phyloP scores from a whole-genome alignment of 495 filamentous ascomycete genomes.

The Neurospora sp. region DNA sequence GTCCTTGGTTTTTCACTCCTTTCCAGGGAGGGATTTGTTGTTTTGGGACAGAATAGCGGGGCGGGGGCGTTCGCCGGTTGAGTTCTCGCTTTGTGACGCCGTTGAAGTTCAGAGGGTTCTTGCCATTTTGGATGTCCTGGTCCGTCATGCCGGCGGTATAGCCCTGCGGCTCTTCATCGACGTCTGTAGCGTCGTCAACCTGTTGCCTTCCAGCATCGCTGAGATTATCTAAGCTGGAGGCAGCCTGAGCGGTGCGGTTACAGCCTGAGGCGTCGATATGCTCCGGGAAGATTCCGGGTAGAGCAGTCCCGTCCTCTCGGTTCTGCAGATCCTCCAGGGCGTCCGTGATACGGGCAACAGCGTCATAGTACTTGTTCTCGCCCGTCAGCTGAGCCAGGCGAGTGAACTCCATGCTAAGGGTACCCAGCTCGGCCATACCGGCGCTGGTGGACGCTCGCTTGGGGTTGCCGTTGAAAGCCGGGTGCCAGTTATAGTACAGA shows the following conservation, averaged over 20 bases:
- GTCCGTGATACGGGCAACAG: conserved; percentile 83
- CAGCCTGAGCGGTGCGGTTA: conserved; percentile 31
- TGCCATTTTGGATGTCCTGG: background rate
- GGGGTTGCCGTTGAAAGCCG: conserved; percentile 51
- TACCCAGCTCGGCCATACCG: conserved; percentile 78
- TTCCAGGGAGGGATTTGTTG: background rate
- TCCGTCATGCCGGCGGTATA: conserved; percentile 2
- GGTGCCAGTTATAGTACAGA: conserved; percentile 78
- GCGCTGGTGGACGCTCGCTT: conserved; percentile 54
- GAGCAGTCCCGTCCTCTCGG: conserved; percentile 44
- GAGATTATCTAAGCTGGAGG: conserved; percentile 7
- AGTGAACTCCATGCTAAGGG: conserved; percentile 90
- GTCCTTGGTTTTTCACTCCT: background rate
- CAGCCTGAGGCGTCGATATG: conserved; percentile 62
- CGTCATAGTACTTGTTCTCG: conserved; percentile 86
- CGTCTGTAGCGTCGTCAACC: conserved; percentile 7
- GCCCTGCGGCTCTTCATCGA: conserved; percentile 1
- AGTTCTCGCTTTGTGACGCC: background rate
- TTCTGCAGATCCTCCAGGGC: conserved; percentile 72
- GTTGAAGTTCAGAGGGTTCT: background rate
- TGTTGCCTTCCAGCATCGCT: conserved; percentile 14
- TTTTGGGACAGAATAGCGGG: background rate
- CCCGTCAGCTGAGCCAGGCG: conserved; percentile 85
- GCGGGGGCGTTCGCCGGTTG: background rate
- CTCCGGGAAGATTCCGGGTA: conserved; percentile 80